Evolutionary conservation across 2,329 filamentous ascomycete genomes (phyloP), one percentile per base, ranked within the genome.

Genomic region (Aureobasidium lini): DNA sequence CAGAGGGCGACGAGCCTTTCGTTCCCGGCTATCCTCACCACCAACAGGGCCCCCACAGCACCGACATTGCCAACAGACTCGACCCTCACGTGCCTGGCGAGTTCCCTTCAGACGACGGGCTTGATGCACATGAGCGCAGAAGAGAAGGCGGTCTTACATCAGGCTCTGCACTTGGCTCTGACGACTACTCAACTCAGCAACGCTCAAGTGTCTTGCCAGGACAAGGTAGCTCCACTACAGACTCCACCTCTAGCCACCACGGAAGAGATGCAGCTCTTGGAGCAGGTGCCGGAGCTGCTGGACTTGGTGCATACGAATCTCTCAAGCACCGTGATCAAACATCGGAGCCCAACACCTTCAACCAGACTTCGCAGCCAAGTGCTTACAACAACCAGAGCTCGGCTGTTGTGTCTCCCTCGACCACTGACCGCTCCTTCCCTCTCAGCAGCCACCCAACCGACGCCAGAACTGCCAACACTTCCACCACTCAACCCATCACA

Each of bases 31-130:
- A 60, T 47, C 23, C 23, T 36, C 32, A 53, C 16, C 64, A 68
- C 46, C 63, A 62, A 15, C 46, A 59, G n/a, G 70, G 70, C 7
- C 69, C 70, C 23, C 70, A 72, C 53, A 40, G 57, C 28, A 73
- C 62, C 57, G 68, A 63, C 57, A 69, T 66, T 3, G 69, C 66
- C 1, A 70, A 71, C 59, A 57, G 57, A 36, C 66, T 73, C 16
- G 73, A 73, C 54, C 73, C 74, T 6, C 66, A 70, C 37, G 64
- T 72, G 6, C 67, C 68, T 34, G 69, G 68, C 43, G 68, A 68
- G 53, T 70, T 67, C 43, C 69, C 69, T 3, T 61, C 48, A 4
- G 67, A 66, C 18, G 61, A 56, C 37, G 66, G 66, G 9, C 37
- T 61, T 13, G 67, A 68, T 28, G 48, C 42, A 31, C 65, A 66